These are phyloP conservation scores for Acidomyces sp. DNA, from an alignment of 495 filamentous ascomycete genomes.

Conservation along the genomic window DNA sequence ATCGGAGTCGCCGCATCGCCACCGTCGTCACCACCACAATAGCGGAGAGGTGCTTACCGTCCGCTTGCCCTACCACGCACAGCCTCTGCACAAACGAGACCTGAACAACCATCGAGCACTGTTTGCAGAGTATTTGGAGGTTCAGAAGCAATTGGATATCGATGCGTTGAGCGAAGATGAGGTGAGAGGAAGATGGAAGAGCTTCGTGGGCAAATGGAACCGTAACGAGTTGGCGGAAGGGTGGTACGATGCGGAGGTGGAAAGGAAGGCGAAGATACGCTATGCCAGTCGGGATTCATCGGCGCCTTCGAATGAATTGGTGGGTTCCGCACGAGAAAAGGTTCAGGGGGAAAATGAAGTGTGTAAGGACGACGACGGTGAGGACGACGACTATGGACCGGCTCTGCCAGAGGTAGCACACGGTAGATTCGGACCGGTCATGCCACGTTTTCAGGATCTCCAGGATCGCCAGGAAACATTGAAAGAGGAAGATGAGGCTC, in stretches of 20 bases:
- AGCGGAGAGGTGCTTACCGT: not conserved
- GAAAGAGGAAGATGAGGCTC: conserved; percentile 40
- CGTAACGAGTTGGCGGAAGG: conserved; percentile 79
- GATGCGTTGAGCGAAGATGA: conserved; percentile 55
- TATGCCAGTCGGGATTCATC: not conserved
- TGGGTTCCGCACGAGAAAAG: not conserved
- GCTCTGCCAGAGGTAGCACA: conserved; percentile 38
- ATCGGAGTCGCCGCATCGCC: conserved; percentile 15
- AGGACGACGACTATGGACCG: conserved; percentile 59
- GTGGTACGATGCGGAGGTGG: conserved; percentile 67
- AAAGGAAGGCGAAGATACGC: conserved; percentile 18
- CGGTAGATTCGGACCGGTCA: conserved; percentile 49
- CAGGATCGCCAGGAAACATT: conserved; percentile 47
- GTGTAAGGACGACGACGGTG: conserved; percentile 38
- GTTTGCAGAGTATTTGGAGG: conserved; percentile 76
- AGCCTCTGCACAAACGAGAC: conserved; percentile 52
- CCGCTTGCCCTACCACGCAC: conserved; percentile 53
- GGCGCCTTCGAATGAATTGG: not conserved
- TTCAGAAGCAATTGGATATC: conserved; percentile 65
- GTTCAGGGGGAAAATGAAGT: conserved; percentile 6
- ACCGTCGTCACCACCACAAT: conserved; percentile 2
- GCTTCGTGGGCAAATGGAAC: conserved; percentile 89
- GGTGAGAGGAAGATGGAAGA: conserved; percentile 77
- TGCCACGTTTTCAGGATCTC: conserved; percentile 66
- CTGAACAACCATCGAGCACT: conserved; percentile 50